Percentiles rank a stretch among this genome's conserved stretches.
phyloP scores from a whole-genome alignment of 2,329 filamentous ascomycete genomes.

The Davidsoniella virescens region DNA sequence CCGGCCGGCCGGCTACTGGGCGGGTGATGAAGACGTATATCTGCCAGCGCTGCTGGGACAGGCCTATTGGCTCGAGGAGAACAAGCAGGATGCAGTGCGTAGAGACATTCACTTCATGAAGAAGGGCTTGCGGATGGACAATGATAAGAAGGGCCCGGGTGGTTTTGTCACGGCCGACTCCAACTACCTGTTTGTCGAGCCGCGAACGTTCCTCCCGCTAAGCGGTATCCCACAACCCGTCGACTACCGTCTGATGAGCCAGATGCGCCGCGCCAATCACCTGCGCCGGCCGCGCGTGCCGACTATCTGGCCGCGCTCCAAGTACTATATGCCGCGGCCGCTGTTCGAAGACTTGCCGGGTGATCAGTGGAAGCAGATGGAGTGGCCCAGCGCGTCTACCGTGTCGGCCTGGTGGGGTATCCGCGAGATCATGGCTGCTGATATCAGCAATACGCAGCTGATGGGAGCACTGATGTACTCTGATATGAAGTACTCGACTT shows the following conservation, averaged over 20 bases:
- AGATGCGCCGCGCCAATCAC: background rate
- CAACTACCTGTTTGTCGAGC: background rate
- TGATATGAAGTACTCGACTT: slow-evolving; percentile 12
- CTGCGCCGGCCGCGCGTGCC: slow-evolving; percentile 4
- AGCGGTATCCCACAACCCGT: background rate
- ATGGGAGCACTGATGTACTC: slow-evolving; percentile 17
- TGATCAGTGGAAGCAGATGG: background rate
- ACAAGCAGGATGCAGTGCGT: too few species aligned
- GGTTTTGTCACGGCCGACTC: background rate
- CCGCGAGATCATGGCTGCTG: slow-evolving; percentile 16
- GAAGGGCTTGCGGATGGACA: too few species aligned
- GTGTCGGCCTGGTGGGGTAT: slow-evolving; percentile 15
- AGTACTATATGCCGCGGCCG: slow-evolving; percentile 3
- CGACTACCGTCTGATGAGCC: background rate
- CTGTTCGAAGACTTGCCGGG: background rate
- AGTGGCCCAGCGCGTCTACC: background rate
- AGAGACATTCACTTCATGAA: too few species aligned
- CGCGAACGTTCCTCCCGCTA: background rate
- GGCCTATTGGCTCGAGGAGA: too few species aligned
- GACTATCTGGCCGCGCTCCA: background rate
- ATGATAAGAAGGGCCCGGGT: background rate
- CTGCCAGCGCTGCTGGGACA: too few species aligned
- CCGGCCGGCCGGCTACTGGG: too few species aligned
- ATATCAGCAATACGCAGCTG: slow-evolving; percentile 16
- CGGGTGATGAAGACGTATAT: too few species aligned